Evolutionary conservation across 805 yeast species (phyloP), one percentile per base, ranked within the genome.

Genomic region (Candida piceae): DNA sequence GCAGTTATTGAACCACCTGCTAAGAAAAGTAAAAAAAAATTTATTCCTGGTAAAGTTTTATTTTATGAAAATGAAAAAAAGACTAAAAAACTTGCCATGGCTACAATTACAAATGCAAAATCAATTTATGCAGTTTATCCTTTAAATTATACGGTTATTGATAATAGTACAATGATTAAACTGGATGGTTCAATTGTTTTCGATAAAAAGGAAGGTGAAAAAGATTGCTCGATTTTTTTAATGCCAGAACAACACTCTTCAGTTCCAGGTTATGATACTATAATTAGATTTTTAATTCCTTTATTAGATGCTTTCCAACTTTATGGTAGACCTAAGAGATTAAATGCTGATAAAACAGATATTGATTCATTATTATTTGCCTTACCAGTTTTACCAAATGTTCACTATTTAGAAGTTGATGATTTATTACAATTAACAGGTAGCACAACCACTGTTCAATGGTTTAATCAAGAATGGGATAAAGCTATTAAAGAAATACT

Each of bases 41-140:
- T 70, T 59, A 48, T 67, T 42, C 67, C 74, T 11, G 96, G 96
- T 21, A 70, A 78, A 48, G 76, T 87, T 17, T 66, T 76, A n/a
- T 83, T 93, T 48, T 93, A 74, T 62, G 95, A 87, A 58, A 80
- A 72, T 52, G 95, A 87, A 38, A 84, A 83, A 54, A 78, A 77
- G 48, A 64, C 64, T 25, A 81, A 82, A 57, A 86, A 85, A 55
- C 65, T 70, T 30, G 79, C 89, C 12, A 76, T 93, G 79, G 97
- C 97, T 1, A 78, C 80, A 12, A 77, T 89, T 23, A 67, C 75
- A 5, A 68, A 69, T 29, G 90, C 93, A 1, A 62, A 73, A 34
- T 76, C 87, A 7, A 80, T 86, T 16, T 81, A 83, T 46, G 97
- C 98, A 1, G 79, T 89, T n/a, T 93, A 87, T 60, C 98, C 98